Conservation (phyloP, 2,329 filamentous ascomycete species). For the Shiraia sp. region DNA sequence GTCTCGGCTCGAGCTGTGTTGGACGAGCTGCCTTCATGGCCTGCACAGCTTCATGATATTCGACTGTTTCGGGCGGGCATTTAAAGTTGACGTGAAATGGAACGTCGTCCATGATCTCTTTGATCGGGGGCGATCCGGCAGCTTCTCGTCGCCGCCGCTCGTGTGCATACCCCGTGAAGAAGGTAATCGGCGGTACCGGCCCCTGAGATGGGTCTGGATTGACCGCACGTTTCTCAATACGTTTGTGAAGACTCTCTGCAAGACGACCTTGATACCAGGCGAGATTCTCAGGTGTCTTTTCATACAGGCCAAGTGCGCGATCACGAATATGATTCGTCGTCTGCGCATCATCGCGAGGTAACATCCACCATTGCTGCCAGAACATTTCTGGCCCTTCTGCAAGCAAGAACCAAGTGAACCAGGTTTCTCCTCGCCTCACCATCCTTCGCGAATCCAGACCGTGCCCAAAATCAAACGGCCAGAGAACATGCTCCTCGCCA, state of each 20-base stretch:
- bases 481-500: conserved; percentile 27
- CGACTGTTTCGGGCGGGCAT: conserved; percentile 29
- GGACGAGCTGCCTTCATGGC: background rate
- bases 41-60: conserved; percentile 11
- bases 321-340: conserved; percentile 35
- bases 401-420: conserved; percentile 40
- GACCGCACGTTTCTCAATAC: too few species aligned
- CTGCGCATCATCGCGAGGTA: conserved; percentile 9
- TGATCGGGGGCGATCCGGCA: conserved; percentile 8
- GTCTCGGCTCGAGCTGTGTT: background rate
- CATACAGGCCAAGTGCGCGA: conserved; percentile 26
- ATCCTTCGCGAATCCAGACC: conserved; percentile 30
- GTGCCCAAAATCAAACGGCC: conserved; percentile 34
- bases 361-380: conserved; percentile 37
- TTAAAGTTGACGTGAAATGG: conserved; percentile 36
- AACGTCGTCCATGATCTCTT: conserved; percentile 26
- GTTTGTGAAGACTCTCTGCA: too few species aligned
- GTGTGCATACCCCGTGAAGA: conserved; percentile 30
- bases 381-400: conserved; percentile 35
- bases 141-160: conserved; percentile 13
- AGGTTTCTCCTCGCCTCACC: conserved; percentile 31
- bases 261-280: conserved; percentile 25
- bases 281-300: conserved; percentile 16
- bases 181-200: conserved; percentile 24
- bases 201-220: too few species aligned